phyloP scores from a whole-genome alignment of 140 eudicot species.

The Senecio squalidus region DNA sequence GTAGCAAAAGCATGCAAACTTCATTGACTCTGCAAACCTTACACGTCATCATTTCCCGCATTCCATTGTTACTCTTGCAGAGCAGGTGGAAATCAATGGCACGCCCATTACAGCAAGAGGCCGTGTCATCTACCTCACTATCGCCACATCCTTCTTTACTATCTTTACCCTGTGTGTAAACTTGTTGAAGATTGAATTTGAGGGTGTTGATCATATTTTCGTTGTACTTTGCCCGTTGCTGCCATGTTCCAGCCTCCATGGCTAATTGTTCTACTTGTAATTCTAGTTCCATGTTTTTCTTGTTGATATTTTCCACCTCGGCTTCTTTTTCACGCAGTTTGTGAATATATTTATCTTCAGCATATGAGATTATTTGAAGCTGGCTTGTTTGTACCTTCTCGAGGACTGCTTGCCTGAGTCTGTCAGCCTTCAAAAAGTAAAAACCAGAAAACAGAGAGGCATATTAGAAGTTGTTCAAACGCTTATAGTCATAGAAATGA shows the following conservation, averaged over 20 bases:
- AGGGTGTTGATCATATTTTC: slow-evolving; percentile 73
- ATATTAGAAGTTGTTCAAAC: slow-evolving; percentile 1
- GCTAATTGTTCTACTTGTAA: slow-evolving; percentile 61
- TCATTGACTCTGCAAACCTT: slow-evolving; percentile 78
- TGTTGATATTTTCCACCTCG: slow-evolving; percentile 60
- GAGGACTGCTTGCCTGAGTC: slow-evolving; percentile 55
- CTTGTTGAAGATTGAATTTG: slow-evolving; percentile 60
- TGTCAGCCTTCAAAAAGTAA: slow-evolving; percentile 48
- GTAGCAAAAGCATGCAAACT: slow-evolving; percentile 71
- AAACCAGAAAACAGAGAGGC: background rate
- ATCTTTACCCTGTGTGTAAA: slow-evolving; percentile 61
- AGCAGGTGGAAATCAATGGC: slow-evolving; percentile 64
- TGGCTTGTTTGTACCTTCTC: slow-evolving; percentile 74
- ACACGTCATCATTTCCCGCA: slow-evolving; percentile 56
- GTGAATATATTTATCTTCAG: slow-evolving; percentile 56
- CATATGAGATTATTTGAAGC: slow-evolving; percentile 54
- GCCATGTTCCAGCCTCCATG: slow-evolving; percentile 70
- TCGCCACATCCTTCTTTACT: slow-evolving; percentile 95
- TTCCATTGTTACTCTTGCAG: slow-evolving; percentile 46
- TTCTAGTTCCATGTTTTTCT: slow-evolving; percentile 71
- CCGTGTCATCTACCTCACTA: slow-evolving; percentile 84
- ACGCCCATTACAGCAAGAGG: slow-evolving; percentile 76
- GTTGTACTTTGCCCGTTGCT: slow-evolving; percentile 67
- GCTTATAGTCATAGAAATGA: background rate
- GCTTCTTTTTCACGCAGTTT: slow-evolving; percentile 72